phyloP scores from a whole-genome alignment of 2,329 filamentous ascomycete genomes.

The Colletotrichum sp. region DNA sequence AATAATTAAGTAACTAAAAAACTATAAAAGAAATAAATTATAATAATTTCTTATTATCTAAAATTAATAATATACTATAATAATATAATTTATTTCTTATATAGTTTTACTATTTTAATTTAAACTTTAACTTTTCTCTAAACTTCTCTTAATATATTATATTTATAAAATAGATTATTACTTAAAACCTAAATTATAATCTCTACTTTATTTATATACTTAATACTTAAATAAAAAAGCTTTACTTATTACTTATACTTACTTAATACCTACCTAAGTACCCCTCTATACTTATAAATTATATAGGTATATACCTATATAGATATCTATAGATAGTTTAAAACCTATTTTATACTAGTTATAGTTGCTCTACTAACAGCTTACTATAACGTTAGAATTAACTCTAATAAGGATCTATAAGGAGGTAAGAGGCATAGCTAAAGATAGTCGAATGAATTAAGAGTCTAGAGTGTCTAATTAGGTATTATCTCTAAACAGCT shows the following conservation, averaged over 20 bases:
- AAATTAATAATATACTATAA: neutral
- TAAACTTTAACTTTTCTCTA: neutral
- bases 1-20: neutral
- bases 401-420: neutral
- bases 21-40: neutral
- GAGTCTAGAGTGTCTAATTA: neutral
- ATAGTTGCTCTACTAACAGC: neutral
- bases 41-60: neutral
- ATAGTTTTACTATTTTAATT: neutral
- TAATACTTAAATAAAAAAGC: neutral
- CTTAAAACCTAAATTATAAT: neutral
- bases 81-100: neutral
- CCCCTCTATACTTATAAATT: neutral
- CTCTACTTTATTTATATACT: neutral
- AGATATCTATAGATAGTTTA: neutral
- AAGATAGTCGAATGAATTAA: neutral
- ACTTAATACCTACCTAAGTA: neutral
- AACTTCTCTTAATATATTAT: neutral
- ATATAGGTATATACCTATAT: neutral
- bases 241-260: neutral
- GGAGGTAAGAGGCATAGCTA: neutral
- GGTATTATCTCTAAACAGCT: neutral
- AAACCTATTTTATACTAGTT: neutral
- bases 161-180: neutral
- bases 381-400: neutral